Base-by-base conservation (phyloP, 345 rosid species). In the Passiflora organensis region DNA sequence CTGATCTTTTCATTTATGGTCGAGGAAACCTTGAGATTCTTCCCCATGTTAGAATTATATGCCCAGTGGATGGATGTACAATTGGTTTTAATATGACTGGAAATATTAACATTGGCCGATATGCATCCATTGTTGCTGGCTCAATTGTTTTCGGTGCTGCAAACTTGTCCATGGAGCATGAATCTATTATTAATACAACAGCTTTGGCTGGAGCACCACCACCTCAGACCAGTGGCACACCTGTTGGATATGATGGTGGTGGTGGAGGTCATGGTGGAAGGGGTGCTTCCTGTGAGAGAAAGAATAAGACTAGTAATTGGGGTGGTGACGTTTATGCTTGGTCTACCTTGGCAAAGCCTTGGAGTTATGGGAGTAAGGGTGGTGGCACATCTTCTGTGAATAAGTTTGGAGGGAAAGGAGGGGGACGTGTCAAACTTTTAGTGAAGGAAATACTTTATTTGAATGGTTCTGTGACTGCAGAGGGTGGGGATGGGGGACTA, bases 191-290 rank as follows among this genome's bases (percentile, higher is more conserved):
- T 43, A 79, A 88, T 59, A 77, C 98, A 32, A 79, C 96, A 55
- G 82, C 80, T 34, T 64, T 91, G 66, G 95, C 84, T 52, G 98
- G 96, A 46, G 45, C 74, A 32, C 95, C 98, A 8, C 98, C 98
- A 59, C 72, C 98, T 55, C 98, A 86, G 76, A 88, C 98, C 55
- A 88, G 96, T 70, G 98, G 98, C 23, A 84, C 96, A 18, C 96
- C 98, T 0, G 60, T 65, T 62, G 96, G 87, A 21, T 62, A 43
- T 65, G 96, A 86, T 55, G 95, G 98, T 57, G 90, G 91, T 17
- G 98, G 96, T 75, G 98, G 98, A 63, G 98, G 96, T 18, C 98
- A 91, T 71, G 98, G 98, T 24, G 98, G 98, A 15, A 79, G 98
- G 53, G 98, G 95, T 64, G 96, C 98, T 73, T 88, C 96, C 8